These are phyloP conservation scores for Trichoderma atroviride DNA, from an alignment of 2,329 filamentous ascomycete species.

Conservation along the genomic window DNA sequence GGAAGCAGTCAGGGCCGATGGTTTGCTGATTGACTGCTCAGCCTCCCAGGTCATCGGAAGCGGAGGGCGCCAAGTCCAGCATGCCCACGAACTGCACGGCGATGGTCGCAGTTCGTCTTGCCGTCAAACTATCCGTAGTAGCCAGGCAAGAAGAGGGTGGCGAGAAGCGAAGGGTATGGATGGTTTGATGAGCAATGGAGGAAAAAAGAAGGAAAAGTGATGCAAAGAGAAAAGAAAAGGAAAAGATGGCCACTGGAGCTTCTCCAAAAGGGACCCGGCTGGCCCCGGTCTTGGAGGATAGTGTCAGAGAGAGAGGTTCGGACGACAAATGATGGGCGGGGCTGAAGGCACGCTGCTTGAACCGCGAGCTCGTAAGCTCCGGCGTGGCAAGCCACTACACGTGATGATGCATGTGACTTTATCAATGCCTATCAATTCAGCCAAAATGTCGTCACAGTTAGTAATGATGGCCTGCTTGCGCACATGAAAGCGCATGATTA, in stretches of 20 bases:
- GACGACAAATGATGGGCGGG: constrained; percentile 34
- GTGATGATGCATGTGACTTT: not conserved
- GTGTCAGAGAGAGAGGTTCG: constrained; percentile 28
- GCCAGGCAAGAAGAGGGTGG: not conserved
- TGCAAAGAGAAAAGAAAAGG: constrained; percentile 23
- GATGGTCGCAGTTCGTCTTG: constrained; percentile 2
- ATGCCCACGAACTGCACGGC: constrained; percentile 24
- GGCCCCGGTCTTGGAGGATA: constrained; percentile 41
- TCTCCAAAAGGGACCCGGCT: constrained; percentile 40
- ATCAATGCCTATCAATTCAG: not conserved
- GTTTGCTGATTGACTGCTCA: constrained; percentile 17
- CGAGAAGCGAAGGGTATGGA: not conserved
- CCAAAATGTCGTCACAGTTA: not conserved
- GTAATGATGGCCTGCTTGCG: not conserved
- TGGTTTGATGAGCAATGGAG: not conserved
- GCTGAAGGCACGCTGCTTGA: constrained; percentile 34
- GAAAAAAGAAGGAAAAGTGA: constrained; percentile 1
- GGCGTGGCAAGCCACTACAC: not conserved
- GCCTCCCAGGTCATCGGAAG: constrained; percentile 7
- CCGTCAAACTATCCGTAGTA: not conserved
- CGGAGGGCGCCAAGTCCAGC: constrained; percentile 18
- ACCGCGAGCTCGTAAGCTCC: not conserved
- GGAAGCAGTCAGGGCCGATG: not conserved
- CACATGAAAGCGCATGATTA: not conserved
- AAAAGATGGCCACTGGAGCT: constrained; percentile 21